Evolutionary conservation across 306 rosid species (phyloP), one percentile per base, ranked within the genome.

Genomic region (Lupinus albus): DNA sequence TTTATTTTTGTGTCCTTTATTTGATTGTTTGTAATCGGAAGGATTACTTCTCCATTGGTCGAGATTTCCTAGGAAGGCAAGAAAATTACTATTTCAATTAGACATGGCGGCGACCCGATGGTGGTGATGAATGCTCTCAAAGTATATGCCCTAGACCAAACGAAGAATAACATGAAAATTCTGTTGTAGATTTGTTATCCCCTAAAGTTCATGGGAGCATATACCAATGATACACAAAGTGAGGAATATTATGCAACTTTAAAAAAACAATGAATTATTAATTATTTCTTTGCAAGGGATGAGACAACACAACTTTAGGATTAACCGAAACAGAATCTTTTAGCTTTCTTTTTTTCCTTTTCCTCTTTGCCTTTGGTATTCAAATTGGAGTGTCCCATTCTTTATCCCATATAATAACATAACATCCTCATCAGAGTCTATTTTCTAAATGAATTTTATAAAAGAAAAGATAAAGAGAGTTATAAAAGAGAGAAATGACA

Each of bases 291-390:
- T 61, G 49, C 55, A 71, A 68, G 9, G 38, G 13, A 70, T 42
- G 67, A 61, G 77, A 74, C 68, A 68, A 57, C 60, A 55, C 73
- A 75, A 53, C 67, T 75, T 81, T 67, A 14, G 65, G 32, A 8
- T 12, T 35, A 47, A 76, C 25, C 46, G 47, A 64, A 62, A 64
- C 38, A 69, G 81, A 84, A 86, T 78, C 78, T 65, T 70, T 60
- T n/a, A 15, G 36, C 14, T 63, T 39, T 61, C 76, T 72, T 80
- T 36, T 36, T 15, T 55, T 61, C 69, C 49, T 72, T 68, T 61
- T 64, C n/a, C 39, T 55, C 78, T 74, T 80, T 70, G 67, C 72
- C 64, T 72, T 53, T 77, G 63, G 69, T 12, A 59, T 67, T 63
- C 61, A 49, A 68, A 64, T 45, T 3, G 30, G 66, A 71, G 75